Evolutionary conservation across 768 basidiomycete genomes (phyloP).

Genomic region (Lentinula sp.): DNA sequence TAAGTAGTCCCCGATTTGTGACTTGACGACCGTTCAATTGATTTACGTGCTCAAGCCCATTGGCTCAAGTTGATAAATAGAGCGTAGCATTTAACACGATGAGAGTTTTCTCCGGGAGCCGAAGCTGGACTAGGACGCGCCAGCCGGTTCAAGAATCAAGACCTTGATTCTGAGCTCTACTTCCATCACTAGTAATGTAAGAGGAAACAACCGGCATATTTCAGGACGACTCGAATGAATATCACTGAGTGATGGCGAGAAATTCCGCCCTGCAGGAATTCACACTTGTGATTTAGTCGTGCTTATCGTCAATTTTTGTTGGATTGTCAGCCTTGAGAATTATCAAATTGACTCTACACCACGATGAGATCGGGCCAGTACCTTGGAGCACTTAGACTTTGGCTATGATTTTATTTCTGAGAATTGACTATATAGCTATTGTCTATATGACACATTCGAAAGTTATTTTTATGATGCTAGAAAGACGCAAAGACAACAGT

Average conservation of each 20-base stretch:
- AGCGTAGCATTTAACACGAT: too few relatives aligned
- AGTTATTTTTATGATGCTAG: not conserved
- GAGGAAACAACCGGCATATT: not conserved
- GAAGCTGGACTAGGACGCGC: too few relatives aligned
- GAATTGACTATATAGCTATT: too few relatives aligned
- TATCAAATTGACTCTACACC: not conserved
- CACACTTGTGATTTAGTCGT: not conserved
- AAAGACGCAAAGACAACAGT: too few relatives aligned
- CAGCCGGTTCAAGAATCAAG: too few relatives aligned
- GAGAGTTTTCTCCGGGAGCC: too few relatives aligned
- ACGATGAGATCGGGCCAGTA: not conserved
- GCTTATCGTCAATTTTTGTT: too few relatives aligned
- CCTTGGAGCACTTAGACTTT: not conserved
- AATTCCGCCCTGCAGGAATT: not conserved
- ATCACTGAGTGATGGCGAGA: not conserved
- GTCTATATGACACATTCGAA: too few relatives aligned
- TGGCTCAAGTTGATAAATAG: too few relatives aligned
- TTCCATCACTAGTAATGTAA: too few relatives aligned
- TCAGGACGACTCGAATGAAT: not conserved
- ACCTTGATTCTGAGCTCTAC: too few relatives aligned
- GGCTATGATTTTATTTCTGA: too few relatives aligned
- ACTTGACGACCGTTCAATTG: not conserved
- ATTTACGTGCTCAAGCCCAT: not conserved
- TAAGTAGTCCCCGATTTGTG: not conserved
- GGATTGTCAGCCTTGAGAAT: not conserved